Evolutionary conservation across 1,139 yeast species (phyloP).

Genomic region (Scheffersomyces parashehatae): DNA sequence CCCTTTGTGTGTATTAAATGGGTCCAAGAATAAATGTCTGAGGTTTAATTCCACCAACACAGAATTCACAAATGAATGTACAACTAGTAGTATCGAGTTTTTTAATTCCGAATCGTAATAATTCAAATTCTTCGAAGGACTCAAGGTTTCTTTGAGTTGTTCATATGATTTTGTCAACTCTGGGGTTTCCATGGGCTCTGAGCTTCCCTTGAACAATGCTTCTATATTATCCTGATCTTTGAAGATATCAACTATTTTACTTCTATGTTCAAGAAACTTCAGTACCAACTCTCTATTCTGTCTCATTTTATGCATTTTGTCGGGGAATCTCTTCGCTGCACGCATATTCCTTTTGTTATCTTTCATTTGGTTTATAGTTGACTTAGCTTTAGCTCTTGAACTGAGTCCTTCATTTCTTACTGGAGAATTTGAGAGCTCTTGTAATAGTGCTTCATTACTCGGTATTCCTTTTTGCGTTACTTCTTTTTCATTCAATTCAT

Average conservation of each 20-base stretch:
- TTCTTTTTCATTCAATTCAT: not conserved
- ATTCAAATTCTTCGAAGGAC: constrained; percentile 7
- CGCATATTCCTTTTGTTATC: constrained; percentile 4
- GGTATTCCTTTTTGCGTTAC: too few species aligned
- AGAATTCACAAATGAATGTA: constrained; percentile 18
- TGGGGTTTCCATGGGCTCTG: not conserved
- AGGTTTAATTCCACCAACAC: constrained; percentile 28
- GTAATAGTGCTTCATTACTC: too few species aligned
- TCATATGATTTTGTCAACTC: not conserved
- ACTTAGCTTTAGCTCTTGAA: not conserved
- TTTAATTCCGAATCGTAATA: constrained; percentile 20
- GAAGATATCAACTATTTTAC: constrained; percentile 19
- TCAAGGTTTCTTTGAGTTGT: constrained; percentile 3
- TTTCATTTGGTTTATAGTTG: not conserved
- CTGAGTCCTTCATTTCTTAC: not conserved
- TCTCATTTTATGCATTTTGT: constrained; percentile 5
- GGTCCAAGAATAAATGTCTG: constrained; percentile 12
- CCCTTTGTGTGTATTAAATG: not conserved
- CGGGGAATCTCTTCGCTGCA: constrained; percentile 7
- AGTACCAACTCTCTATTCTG: constrained; percentile 14
- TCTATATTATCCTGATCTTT: constrained; percentile 14
- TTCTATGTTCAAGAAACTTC: constrained; percentile 18
- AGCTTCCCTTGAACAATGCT: constrained; percentile 12
- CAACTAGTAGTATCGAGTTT: constrained; percentile 20
- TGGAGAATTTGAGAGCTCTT: too few species aligned